phyloP scores from a whole-genome alignment of 2,329 filamentous ascomycete species.

The Atkinsonella texensis region DNA sequence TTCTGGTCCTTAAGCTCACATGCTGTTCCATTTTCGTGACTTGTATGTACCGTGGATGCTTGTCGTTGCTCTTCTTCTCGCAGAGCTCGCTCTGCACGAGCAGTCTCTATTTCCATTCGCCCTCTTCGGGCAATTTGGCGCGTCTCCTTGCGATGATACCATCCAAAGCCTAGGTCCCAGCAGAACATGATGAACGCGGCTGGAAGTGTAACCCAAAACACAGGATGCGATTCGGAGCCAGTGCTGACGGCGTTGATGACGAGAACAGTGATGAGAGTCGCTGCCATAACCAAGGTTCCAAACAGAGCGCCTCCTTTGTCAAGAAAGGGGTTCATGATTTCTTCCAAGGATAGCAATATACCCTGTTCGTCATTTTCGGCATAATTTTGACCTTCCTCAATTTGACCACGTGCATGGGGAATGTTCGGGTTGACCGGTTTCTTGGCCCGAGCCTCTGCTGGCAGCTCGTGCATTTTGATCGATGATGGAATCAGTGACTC shows the following conservation, averaged over 20 bases:
- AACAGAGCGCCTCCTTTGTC: slow-evolving; percentile 55
- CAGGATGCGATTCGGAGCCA: slow-evolving; percentile 37
- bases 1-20: slow-evolving; percentile 3
- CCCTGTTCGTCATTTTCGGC: slow-evolving; percentile 34
- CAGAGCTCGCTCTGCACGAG: slow-evolving; percentile 9
- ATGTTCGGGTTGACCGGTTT: slow-evolving; percentile 63
- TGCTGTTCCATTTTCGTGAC: neutral
- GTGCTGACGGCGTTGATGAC: slow-evolving; percentile 50
- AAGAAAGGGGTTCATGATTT: slow-evolving; percentile 65
- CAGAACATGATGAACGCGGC: slow-evolving; percentile 56
- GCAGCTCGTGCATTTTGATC: slow-evolving; percentile 58
- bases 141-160: slow-evolving; percentile 50
- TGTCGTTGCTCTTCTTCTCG: slow-evolving; percentile 7
- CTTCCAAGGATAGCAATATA: slow-evolving; percentile 50
- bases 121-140: slow-evolving; percentile 48
- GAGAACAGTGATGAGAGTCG: slow-evolving; percentile 52
- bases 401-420: slow-evolving; percentile 45
- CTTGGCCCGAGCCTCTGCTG: slow-evolving; percentile 40
- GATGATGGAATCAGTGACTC: slow-evolving; percentile 49
- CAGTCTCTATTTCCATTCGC: slow-evolving; percentile 19
- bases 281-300: slow-evolving; percentile 53
- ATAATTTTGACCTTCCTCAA: slow-evolving; percentile 37
- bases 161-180: slow-evolving; percentile 54
- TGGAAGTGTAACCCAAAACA: slow-evolving; percentile 58
- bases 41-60: neutral